Base-by-base conservation (phyloP, 768 basidiomycete genomes). In the Candolleomyces eurysporus region DNA sequence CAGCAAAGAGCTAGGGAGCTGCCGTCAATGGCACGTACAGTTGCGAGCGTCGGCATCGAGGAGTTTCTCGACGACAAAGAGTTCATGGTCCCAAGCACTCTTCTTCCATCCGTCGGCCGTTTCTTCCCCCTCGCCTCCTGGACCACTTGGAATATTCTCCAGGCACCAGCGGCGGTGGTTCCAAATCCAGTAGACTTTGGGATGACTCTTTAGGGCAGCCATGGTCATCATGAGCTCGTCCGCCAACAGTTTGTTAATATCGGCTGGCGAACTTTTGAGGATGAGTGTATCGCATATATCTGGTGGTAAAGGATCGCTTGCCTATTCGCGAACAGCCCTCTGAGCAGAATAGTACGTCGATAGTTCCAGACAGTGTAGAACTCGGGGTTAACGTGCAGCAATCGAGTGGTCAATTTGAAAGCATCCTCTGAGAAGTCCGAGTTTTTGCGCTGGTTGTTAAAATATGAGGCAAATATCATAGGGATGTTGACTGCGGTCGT, bases 151-250 rank as follows among this genome's bases (percentile, higher is more conserved):
- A 11, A 96, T 84, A 58, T 89, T 85, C 71, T 91, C 89, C 2
- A 99, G 84, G 69, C 96, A 96, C 97, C 97, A 98, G 67, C 88
- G 80, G 43, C 97, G 86, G 68, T 99, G 95, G 70, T 95, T 98
- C 97, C 97, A 99, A 66, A 98, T 94, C 89, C 92, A 94, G 72
- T 99, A 99, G 19, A 97, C 89, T 71, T 98, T 99, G 14, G 97
- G 97, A 69, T 96, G 86, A 9, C 82, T 78, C 68, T 91, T 90
- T 48, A 99, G 82, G 6, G 90, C 87, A 4, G 80, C 75, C 71
- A 89, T 92, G 0, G 96, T 98, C 78, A 95, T 82, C 2, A 82
- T 75, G 31, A 99, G 76, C 60, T 99, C 97, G 45, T 84, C 78
- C 2, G 83, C 75, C 5, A 98, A 82, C 17, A 89, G 53, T 10